Base-by-base conservation (phyloP, 306 rosid species). In the Vachellia pachyceras region DNA sequence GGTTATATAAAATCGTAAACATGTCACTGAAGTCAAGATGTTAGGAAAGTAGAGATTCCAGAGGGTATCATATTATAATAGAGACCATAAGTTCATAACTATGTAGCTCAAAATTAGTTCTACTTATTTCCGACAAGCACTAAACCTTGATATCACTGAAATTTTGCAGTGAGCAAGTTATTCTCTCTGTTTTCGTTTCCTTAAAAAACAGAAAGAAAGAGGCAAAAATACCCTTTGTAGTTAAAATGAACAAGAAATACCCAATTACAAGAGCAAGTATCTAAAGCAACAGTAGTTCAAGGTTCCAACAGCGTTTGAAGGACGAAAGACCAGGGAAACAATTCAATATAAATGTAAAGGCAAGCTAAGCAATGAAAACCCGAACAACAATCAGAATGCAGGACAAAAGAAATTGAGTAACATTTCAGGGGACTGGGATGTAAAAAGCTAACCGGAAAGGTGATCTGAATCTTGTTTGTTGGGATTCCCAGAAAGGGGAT, bases 401-500 rank as follows among this genome's bases (percentile, higher is more conserved):
- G 58, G 10, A 52, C 58, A 66, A 3, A 55, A 72, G 44, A 47
- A 45, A 63, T 17, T 39, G 15, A 7, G 13, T 69, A 20, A 58
- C 40, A 9, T 33, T 15, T 3, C 40, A 3, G 33, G 10, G 17
- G 49, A 33, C 11, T 46, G 35, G 20, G 1, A 44, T 45, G 36
- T 10, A 39, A 18, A 23, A 7, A 61, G 5, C 39, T 22, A 22
- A 25, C 42, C 8, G 33, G 63, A 78, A 64, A 42, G 5, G 15
- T 36, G 50, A 91, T 91, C 97, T 76, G 92, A 83, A 68, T 57
- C 70, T 25, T 71, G 70, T 57, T 25, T 68, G 72, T 64, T 49
- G 54, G 79, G 45, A 52, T 81, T 82, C 35, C 72, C 69, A 1
- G 91, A 54, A 39, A 77, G 33, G 42, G 90, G 85, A 45, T 75